Evolutionary conservation across 1,284 basidiomycete species (phyloP), one percentile per base, ranked within the genome.

Genomic region (Phenoliferia sp.): DNA sequence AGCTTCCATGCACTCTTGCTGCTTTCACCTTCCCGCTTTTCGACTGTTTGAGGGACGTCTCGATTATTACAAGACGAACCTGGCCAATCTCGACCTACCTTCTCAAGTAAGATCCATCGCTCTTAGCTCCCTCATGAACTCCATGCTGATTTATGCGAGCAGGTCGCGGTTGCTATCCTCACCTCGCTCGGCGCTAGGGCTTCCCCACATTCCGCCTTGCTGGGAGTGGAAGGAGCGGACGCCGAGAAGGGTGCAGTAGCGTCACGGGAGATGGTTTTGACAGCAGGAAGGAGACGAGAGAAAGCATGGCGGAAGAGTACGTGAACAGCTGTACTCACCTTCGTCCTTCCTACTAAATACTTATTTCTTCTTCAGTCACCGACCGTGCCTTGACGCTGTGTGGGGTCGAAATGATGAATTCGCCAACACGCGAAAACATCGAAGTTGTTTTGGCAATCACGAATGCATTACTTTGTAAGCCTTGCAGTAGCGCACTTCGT

Each of bases 1-100:
- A 72, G 71, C 71, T 5, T 73, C 71, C 32, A 68, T 67, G 65
- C 65, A 69, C 50, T 69, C 68, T 3, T 73, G 72, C 65, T 73
- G 72, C 62, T 71, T 67, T 52, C 70, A 73, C 58, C 70, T 73
- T 1, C 72, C 70, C 29, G 72, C 69, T 0, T 71, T 73, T 33
- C 63, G 68, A 31, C 17, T 50, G n/a, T 36, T 59, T 6, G 22
- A 35, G 15, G 57, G 16, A 9, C 57, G 57, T 19, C 15, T 35
- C 33, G 28, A 16, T 7, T 64, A 36, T 50, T 66, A 63, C 63
- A 69, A 71, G 26, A 44, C 57, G n/a, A 66, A 70, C 44, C n/a
- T 70, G 10, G 61, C 65, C 32, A n/a, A 34, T 3, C 61, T 72
- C 36, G 71, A 72, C 52, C 31, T 69, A 28, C 62, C 66, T 3